Percentiles rank a stretch among this genome's conserved stretches.
These are phyloP conservation scores for Alloteropsis semialata DNA, from an alignment of 176 grass and related monocot species.

Conservation along the genomic window DNA sequence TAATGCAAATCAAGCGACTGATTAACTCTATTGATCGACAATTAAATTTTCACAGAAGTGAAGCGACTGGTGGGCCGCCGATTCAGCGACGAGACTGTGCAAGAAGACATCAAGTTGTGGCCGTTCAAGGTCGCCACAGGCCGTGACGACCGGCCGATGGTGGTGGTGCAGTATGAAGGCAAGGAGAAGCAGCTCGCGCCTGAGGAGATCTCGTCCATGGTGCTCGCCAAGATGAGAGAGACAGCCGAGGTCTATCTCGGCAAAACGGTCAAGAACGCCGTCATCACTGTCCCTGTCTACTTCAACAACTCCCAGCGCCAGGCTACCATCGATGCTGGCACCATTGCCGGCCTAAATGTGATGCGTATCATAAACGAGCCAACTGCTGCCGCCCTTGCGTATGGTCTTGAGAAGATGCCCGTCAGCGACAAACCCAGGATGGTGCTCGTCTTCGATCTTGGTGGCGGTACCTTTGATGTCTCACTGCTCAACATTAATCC, in stretches of 20 bases:
- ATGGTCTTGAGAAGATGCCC: neutral
- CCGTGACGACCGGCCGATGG: neutral
- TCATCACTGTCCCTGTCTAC: too few relatives aligned
- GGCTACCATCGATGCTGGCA: neutral
- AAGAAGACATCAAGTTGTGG: neutral
- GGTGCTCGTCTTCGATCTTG: too few relatives aligned
- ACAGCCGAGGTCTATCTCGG: too few relatives aligned
- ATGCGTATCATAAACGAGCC: neutral
- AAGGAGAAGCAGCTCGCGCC: too few relatives aligned
- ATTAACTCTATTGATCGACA: too few relatives aligned
- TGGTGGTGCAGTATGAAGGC: neutral
- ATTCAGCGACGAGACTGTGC: neutral
- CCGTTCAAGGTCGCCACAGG: neutral
- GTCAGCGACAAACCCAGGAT: neutral
- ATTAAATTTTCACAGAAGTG: too few relatives aligned
- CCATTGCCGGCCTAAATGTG: too few relatives aligned
- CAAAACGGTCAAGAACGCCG: too few relatives aligned
- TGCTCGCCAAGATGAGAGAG: too few relatives aligned
- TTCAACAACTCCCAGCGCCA: too few relatives aligned
- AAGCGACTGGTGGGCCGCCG: neutral
- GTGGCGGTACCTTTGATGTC: neutral
- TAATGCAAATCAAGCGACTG: too few relatives aligned
- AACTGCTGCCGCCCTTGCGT: neutral
- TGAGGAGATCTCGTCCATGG: too few relatives aligned
- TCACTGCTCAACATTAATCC: neutral